Base-by-base conservation (phyloP, 73 alveolate genomes). In the Paramecium octaurelia region DNA sequence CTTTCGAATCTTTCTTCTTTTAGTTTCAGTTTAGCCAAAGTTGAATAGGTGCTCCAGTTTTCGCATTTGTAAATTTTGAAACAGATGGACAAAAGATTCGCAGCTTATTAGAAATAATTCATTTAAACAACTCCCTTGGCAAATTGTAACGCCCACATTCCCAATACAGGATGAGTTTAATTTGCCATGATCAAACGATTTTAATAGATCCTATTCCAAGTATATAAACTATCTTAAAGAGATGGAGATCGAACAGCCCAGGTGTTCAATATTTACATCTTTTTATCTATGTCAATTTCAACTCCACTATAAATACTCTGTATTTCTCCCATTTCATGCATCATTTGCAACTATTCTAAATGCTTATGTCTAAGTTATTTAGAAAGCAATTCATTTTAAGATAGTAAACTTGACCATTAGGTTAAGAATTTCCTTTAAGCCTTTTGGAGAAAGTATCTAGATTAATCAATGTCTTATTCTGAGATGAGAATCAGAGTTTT, bases 21-120 rank as follows among this genome's bases (percentile, higher is more conserved):
- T 12, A 89, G 36, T 89, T 89, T 89, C 11, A 71, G 10, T 34
- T 89, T 71, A 5, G 94, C 50, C n/a, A 83, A 44, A 1, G 88
- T 89, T 10, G 48, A 42, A 46, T 43, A 89, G 34, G 58, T 70
- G 16, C 75, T 60, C 94, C 92, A 89, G 44, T 42, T 73, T 70
- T 27, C 46, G 8, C 46, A 64, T 24, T 64, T 64, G 11, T 64
- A 64, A 42, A 64, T 11, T n/a, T 64, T 64, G 29, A 64, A 64
- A 64, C 84, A 64, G 0, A 64, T 64, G 4, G 84, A 31, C 5
- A 64, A 34, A 27, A 64, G 12, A 64, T 64, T 64, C 2, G 84
- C 46, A 9, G 84, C 84, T 11, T 27, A 34, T 64, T 64, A 8
- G 24, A 44, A 46, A 24, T n/a, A 23, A 42, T 80, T 44, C 75